A percentile compares a stretch with the other conserved stretches of the same genome.
Conservation (phyloP, 441 rosid species). For the Mallotus repandus region DNA sequence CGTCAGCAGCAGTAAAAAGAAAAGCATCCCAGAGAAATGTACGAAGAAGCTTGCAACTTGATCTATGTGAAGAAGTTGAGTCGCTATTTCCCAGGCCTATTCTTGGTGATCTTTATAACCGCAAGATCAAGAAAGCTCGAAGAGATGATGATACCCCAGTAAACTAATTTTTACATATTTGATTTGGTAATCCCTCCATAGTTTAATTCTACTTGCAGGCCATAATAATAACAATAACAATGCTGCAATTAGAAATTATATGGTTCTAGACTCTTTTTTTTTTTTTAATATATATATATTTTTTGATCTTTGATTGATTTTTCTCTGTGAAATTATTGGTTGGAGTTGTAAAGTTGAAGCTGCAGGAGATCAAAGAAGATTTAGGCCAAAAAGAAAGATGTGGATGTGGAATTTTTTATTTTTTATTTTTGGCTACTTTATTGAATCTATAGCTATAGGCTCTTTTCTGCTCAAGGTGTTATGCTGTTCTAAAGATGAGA, state of each 20-base stretch:
- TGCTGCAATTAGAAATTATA: too few species aligned
- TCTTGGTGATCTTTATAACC: conserved; percentile 33
- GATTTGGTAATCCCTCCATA: conserved; percentile 7
- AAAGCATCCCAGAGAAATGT: conserved; percentile 21
- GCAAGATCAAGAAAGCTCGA: conserved; percentile 59
- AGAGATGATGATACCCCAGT: conserved; percentile 21
- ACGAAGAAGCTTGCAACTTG: conserved; percentile 28
- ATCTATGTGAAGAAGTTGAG: conserved; percentile 52
- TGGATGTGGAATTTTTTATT: conserved; percentile 9
- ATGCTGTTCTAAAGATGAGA: conserved; percentile 18
- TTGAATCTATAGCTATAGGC: conserved; percentile 19
- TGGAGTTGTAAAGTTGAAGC: conserved; percentile 32
- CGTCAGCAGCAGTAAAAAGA: conserved; percentile 37
- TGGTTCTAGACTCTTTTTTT: background rate
- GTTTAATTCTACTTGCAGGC: too few species aligned
- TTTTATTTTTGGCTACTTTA: background rate
- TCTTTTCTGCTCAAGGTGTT: conserved; percentile 31
- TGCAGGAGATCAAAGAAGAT: background rate
- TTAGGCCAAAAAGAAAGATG: conserved; percentile 16
- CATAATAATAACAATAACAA: background rate
- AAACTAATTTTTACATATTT: background rate
- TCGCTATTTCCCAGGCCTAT: conserved; percentile 36
- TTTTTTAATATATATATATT: too few species aligned
- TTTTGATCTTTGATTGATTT: too few species aligned
- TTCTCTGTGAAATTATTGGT: background rate